A percentile compares a stretch with the other conserved stretches of the same genome.
phyloP scores from a whole-genome alignment of 495 filamentous ascomycete species.

The Penicillium waksmanii region DNA sequence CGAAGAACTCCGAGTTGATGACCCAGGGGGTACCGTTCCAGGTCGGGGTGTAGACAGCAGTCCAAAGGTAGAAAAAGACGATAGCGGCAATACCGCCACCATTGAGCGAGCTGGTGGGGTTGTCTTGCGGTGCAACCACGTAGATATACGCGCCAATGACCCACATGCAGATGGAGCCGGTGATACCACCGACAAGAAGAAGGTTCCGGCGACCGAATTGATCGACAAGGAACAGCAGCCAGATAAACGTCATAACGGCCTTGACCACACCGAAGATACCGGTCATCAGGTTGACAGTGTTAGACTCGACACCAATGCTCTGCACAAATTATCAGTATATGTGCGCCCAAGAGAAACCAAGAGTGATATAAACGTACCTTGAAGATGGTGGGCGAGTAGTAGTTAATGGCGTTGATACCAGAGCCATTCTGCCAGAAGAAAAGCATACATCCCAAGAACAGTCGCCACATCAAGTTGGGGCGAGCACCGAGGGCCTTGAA shows the following conservation, averaged over 20 bases:
- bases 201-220: constrained; percentile 69
- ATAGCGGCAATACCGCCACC: constrained; percentile 67
- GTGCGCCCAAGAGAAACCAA: background rate
- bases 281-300: constrained; percentile 47
- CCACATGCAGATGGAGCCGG: constrained; percentile 71
- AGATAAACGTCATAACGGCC: constrained; percentile 61
- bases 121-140: constrained; percentile 53
- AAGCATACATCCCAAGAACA: constrained; percentile 68
- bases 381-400: constrained; percentile 65
- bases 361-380: constrained; percentile 25
- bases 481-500: constrained; percentile 57
- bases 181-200: constrained; percentile 70
- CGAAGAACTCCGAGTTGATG: constrained; percentile 66
- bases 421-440: constrained; percentile 70
- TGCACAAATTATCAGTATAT: constrained; percentile 4
- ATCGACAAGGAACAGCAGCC: constrained; percentile 72
- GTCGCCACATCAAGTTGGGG: constrained; percentile 59
- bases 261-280: constrained; percentile 57
- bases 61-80: constrained; percentile 81
- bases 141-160: constrained; percentile 73
- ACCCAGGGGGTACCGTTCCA: constrained; percentile 76
- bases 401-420: constrained; percentile 72
- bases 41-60: constrained; percentile 70
- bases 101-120: constrained; percentile 43
- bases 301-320: constrained; percentile 53